Conservation (phyloP, 2,329 filamentous ascomycete species). For the Talaromyces rugulosus region DNA sequence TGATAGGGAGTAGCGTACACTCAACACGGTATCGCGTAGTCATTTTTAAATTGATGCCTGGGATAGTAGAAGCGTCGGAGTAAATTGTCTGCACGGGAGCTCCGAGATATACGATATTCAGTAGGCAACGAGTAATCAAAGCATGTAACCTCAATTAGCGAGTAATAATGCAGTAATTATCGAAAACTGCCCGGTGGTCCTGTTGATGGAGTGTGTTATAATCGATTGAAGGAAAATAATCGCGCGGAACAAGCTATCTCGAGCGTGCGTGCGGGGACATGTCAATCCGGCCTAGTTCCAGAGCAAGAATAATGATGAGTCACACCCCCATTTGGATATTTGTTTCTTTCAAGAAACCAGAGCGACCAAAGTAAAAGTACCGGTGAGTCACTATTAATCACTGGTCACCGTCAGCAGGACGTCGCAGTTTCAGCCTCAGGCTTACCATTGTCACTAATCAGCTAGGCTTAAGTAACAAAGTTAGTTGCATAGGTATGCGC, state of each 20-base stretch:
- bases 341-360: neutral
- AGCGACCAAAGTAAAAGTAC: neutral
- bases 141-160: neutral
- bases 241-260: neutral
- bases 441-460: neutral
- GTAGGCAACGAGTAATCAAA: neutral
- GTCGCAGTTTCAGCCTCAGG: neutral
- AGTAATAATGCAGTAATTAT: neutral
- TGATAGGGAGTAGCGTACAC: constrained; percentile 48
- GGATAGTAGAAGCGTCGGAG: neutral
- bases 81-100: neutral
- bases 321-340: neutral
- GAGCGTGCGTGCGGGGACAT: neutral
- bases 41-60: constrained; percentile 25
- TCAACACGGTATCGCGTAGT: constrained; percentile 58
- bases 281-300: neutral
- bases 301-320: neutral
- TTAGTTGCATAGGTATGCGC: neutral
- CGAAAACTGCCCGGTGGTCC: neutral
- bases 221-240: neutral
- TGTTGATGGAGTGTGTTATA: neutral
- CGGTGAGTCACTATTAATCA: neutral
- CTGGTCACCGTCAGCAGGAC: neutral
- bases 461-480: too few relatives aligned
- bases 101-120: neutral